Conservation (phyloP, 257 asterid species). For the Forsythia viridissima region DNA sequence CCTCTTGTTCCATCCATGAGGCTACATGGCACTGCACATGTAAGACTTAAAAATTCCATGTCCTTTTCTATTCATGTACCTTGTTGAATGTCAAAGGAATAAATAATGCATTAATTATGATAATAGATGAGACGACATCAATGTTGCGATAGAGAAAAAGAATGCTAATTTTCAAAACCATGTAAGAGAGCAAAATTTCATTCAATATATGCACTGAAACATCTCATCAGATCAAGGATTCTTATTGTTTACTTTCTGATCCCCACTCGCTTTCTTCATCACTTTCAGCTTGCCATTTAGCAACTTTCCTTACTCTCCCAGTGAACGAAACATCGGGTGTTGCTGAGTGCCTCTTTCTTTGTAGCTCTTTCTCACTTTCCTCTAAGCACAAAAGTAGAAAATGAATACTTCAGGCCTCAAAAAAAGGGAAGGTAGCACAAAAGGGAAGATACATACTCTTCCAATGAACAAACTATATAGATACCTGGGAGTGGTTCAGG, state of each 20-base stretch:
- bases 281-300: slow-evolving; percentile 71
- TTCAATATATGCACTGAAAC: slow-evolving; percentile 13
- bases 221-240: slow-evolving; percentile 18
- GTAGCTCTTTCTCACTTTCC: slow-evolving; percentile 86
- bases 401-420: slow-evolving; percentile 19
- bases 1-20: neutral
- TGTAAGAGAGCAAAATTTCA: neutral
- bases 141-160: neutral
- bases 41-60: neutral
- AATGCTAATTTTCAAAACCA: neutral
- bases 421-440: neutral
- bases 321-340: slow-evolving; percentile 75
- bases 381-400: slow-evolving; percentile 41
- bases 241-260: slow-evolving; percentile 65
- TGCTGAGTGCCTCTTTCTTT: slow-evolving; percentile 87
- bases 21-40: neutral
- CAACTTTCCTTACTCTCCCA: slow-evolving; percentile 88
- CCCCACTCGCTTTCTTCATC: slow-evolving; percentile 84
- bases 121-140: neutral
- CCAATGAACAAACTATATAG: slow-evolving; percentile 23
- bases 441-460: slow-evolving; percentile 22
- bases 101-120: neutral
- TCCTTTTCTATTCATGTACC: neutral
- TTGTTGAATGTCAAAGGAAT: neutral
- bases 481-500: slow-evolving; percentile 92